Percentiles rank a stretch among this genome's conserved stretches.
phyloP scores from a whole-genome alignment of 1,284 basidiomycete species.

The Mrakiaceae sp. region DNA sequence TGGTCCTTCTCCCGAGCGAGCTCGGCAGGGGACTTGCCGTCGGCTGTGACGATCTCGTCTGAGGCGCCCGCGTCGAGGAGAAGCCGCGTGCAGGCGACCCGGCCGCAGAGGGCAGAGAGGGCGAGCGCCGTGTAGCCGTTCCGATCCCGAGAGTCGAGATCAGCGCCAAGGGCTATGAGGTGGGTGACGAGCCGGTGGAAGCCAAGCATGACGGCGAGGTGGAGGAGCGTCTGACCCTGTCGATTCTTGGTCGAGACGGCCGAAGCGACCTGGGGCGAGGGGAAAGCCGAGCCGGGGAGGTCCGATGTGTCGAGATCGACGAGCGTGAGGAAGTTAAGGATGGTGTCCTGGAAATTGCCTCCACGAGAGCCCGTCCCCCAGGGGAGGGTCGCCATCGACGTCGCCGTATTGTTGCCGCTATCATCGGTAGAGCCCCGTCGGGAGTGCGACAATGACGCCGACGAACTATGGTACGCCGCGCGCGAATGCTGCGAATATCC shows the following conservation, averaged over 20 bases:
- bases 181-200: slow-evolving; percentile 61
- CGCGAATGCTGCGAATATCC: slow-evolving; percentile 47
- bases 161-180: slow-evolving; percentile 59
- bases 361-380: slow-evolving; percentile 6
- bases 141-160: slow-evolving; percentile 71
- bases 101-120: slow-evolving; percentile 63
- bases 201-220: slow-evolving; percentile 72
- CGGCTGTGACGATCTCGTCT: slow-evolving; percentile 57
- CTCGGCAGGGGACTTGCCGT: slow-evolving; percentile 70
- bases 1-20: slow-evolving; percentile 50
- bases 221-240: slow-evolving; percentile 68
- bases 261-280: slow-evolving; percentile 34
- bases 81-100: slow-evolving; percentile 52
- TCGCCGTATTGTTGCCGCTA: slow-evolving; percentile 43
- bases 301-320: slow-evolving; percentile 40
- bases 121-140: slow-evolving; percentile 88
- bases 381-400: slow-evolving; percentile 37
- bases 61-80: slow-evolving; percentile 72
- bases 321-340: slow-evolving; percentile 66
- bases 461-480: slow-evolving; percentile 33
- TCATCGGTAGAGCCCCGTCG: slow-evolving; percentile 39
- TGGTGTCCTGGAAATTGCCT: slow-evolving; percentile 59
- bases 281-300: slow-evolving; percentile 40
- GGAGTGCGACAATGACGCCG: slow-evolving; percentile 35
- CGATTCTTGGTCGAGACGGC: slow-evolving; percentile 53